Evolutionary conservation across 2,329 filamentous ascomycete species (phyloP), one percentile per base, ranked within the genome.

Genomic region (Ampelomyces quisqualis): DNA sequence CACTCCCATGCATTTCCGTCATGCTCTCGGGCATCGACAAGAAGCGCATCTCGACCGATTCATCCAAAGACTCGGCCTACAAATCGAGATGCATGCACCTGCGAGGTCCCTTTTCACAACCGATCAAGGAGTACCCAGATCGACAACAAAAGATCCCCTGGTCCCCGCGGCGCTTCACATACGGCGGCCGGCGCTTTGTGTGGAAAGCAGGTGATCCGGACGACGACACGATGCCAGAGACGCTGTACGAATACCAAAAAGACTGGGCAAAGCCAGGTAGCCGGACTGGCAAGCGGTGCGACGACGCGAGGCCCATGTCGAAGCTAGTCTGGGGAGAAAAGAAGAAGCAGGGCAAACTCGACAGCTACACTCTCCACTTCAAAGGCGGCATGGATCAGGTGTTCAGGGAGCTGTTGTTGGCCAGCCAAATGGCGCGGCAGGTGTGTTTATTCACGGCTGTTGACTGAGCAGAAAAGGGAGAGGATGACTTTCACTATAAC

Each of bases 181-280:
- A 67, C 32, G 64, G 63, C 27, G 64, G 64, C 7, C 62, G 64
- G 6, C 55, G 60, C 14, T 67, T 67, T 40, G 64, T 70, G 14
- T 78, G 74, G 71, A 73, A 60, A 23, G 64, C 63, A 7, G 72
- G 67, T 14, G 54, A 68, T 15, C 69, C 73, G 2, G 60, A 77
- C 55, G 74, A 78, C 47, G 73, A 77, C 24, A 61, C 63, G 5
- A 67, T 67, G 64, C 63, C 63, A 5, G 64, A 67, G 51, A 65
- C 63, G 4, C 51, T 67, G 15, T 67, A 66, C 46, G 64, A 67
- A 37, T 67, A 61, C 35, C 53, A 54, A 19, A 55, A 51, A 20
- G 63, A 67, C 31, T 65, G 57, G 57, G 54, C 60, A 7, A 67
- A 67, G 47, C 61, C 64, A 14, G 62, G 62, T 7, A 65, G 61